Percentiles rank a stretch among this genome's conserved stretches.
Evolutionary conservation across 169 alveolate genomes (phyloP).

Genomic region (Plasmodium berghei): DNA sequence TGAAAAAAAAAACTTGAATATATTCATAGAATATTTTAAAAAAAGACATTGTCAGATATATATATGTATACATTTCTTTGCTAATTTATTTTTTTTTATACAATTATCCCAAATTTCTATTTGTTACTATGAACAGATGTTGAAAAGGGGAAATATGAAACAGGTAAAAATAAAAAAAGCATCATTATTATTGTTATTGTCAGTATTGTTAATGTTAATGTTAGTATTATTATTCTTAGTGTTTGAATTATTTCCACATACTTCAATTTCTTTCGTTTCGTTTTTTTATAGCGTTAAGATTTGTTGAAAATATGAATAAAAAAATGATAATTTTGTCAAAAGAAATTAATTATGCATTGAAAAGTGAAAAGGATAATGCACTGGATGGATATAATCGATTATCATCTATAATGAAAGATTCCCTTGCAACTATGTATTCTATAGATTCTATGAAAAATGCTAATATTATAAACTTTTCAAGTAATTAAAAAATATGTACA

Average conservation of each 20-base stretch:
- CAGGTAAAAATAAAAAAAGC: slow-evolving; percentile 21
- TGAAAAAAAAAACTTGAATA: slow-evolving; percentile 5
- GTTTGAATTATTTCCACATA: not conserved
- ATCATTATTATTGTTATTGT: not conserved
- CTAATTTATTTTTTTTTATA: not conserved
- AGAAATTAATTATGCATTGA: slow-evolving; percentile 14
- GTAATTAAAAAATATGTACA: not conserved
- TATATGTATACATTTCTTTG: too few species aligned
- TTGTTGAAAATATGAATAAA: slow-evolving; percentile 24
- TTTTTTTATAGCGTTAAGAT: slow-evolving; percentile 19
- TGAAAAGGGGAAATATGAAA: slow-evolving; percentile 52
- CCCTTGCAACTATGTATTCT: slow-evolving; percentile 49
- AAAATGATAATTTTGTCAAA: slow-evolving; percentile 13
- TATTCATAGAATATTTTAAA: not conserved
- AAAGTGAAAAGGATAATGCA: not conserved
- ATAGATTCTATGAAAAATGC: slow-evolving; percentile 25
- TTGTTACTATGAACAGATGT: slow-evolving; percentile 25
- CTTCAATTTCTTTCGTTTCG: not conserved
- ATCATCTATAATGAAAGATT: slow-evolving; percentile 23
- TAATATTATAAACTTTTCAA: not conserved
- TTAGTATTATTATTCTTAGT: not conserved
- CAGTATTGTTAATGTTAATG: not conserved
- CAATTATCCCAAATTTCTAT: too few species aligned
- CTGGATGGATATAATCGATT: not conserved
- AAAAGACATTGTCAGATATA: too few species aligned